phyloP scores from a whole-genome alignment of 768 basidiomycete species.

The Lyophyllum shimeji region DNA sequence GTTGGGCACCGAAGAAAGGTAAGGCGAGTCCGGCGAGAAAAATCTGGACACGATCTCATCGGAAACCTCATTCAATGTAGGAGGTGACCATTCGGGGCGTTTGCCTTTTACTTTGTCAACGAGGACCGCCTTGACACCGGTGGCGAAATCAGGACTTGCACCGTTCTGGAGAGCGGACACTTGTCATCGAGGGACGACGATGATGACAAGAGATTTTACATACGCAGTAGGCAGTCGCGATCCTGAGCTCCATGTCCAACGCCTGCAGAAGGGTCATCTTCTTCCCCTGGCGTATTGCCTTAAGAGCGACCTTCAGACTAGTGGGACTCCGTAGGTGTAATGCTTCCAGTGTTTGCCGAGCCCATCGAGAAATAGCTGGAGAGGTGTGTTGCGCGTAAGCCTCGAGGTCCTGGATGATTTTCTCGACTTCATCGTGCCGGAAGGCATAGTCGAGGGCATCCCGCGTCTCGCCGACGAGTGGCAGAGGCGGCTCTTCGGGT shows the following conservation, averaged over 20 bases:
- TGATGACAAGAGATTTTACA: constrained; percentile 33
- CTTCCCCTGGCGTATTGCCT: constrained; percentile 73
- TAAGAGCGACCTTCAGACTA: constrained; percentile 86
- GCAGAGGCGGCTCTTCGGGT: constrained; percentile 49
- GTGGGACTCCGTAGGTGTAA: constrained; percentile 83
- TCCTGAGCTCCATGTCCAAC: constrained; percentile 82
- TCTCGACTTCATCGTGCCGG: constrained; percentile 63
- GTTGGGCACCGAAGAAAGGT: constrained; percentile 42
- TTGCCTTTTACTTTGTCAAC: constrained; percentile 39
- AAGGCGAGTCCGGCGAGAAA: constrained; percentile 58
- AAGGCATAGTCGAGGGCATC: constrained; percentile 84
- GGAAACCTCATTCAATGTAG: constrained; percentile 58
- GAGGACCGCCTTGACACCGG: constrained; percentile 74
- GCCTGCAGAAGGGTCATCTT: constrained; percentile 59
- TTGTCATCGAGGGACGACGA: constrained; percentile 14
- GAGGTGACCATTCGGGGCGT: constrained; percentile 73
- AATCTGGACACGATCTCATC: constrained; percentile 60
- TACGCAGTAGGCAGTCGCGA: constrained; percentile 89
- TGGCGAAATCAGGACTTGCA: constrained; percentile 79
- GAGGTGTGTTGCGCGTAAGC: constrained; percentile 38
- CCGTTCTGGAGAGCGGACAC: constrained; percentile 50
- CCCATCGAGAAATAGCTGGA: constrained; percentile 66
- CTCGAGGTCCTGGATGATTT: constrained; percentile 62
- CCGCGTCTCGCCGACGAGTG: constrained; percentile 62
- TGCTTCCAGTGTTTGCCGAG: constrained; percentile 59